phyloP scores from a whole-genome alignment of 2,329 filamentous ascomycete genomes.

The Colletotrichum neosansevieriae region DNA sequence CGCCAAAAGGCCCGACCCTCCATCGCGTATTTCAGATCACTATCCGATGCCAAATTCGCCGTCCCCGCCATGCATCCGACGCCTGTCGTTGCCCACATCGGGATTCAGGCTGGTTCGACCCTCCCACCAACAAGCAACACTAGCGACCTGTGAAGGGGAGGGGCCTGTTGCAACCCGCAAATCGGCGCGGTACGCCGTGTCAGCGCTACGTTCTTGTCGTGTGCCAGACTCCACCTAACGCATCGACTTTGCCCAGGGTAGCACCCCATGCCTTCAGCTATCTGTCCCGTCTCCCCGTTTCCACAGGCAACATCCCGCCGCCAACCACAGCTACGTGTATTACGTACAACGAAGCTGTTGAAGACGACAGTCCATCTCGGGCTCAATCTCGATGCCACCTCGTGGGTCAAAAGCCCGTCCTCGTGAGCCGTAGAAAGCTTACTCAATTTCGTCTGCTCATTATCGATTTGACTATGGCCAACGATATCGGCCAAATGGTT shows the following conservation, averaged over 20 bases:
- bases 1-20: constrained; percentile 14
- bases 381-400: not conserved
- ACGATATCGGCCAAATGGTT: not conserved
- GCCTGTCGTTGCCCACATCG: constrained; percentile 13
- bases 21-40: not conserved
- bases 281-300: constrained; percentile 9
- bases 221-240: not conserved
- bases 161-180: constrained; percentile 13
- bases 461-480: not conserved
- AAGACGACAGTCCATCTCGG: constrained; percentile 3
- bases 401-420: not conserved
- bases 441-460: not conserved
- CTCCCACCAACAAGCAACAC: constrained; percentile 3
- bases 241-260: constrained; percentile 1
- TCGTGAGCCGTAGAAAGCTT: not conserved
- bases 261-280: constrained; percentile 2
- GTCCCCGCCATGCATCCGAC: not conserved
- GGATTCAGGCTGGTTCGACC: constrained; percentile 11
- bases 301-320: constrained; percentile 33
- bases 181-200: not conserved
- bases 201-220: not conserved
- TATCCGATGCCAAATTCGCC: not conserved
- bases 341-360: constrained; percentile 33
- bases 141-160: not conserved
- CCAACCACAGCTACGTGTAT: constrained; percentile 13